These are phyloP conservation scores for Fusarium sp. DNA, from an alignment of 2,329 filamentous ascomycete genomes.

Conservation along the genomic window DNA sequence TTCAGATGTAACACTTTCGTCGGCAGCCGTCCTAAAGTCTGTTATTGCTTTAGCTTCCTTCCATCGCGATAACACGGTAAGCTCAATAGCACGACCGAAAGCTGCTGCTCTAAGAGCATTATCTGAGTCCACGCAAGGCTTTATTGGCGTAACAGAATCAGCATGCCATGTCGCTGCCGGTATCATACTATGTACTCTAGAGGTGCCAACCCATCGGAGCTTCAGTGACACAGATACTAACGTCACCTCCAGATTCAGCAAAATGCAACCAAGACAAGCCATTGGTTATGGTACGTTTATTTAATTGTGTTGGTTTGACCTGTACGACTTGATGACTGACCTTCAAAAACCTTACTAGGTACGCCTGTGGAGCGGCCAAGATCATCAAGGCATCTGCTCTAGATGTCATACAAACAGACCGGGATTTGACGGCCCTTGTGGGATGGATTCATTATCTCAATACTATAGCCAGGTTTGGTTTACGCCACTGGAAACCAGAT, in stretches of 20 bases:
- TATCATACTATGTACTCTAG: conserved; percentile 32
- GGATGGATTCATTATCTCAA: conserved; percentile 38
- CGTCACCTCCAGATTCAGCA: conserved; percentile 22
- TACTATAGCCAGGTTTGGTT: conserved; percentile 23
- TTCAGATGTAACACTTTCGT: neutral
- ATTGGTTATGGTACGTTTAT: conserved; percentile 36
- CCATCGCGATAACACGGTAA: neutral
- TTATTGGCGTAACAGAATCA: neutral
- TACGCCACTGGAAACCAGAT: conserved; percentile 36
- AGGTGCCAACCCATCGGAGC: neutral
- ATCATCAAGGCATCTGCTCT: conserved; percentile 24
- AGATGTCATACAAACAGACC: neutral
- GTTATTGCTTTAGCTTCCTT: conserved; percentile 31
- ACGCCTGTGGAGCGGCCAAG: conserved; percentile 28
- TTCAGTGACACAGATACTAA: neutral
- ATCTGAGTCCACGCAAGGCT: neutral
- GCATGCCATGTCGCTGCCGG: conserved; percentile 39
- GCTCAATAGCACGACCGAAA: neutral
- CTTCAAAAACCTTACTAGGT: too few species aligned
- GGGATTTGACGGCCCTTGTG: conserved; percentile 19
- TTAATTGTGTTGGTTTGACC: too few species aligned
- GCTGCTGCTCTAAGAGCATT: conserved; percentile 28
- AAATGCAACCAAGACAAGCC: conserved; percentile 22
- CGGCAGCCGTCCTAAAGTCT: conserved; percentile 29
- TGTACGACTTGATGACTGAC: too few species aligned